Base-by-base conservation (phyloP, 1,284 basidiomycete genomes). In the Athelia sp. region DNA sequence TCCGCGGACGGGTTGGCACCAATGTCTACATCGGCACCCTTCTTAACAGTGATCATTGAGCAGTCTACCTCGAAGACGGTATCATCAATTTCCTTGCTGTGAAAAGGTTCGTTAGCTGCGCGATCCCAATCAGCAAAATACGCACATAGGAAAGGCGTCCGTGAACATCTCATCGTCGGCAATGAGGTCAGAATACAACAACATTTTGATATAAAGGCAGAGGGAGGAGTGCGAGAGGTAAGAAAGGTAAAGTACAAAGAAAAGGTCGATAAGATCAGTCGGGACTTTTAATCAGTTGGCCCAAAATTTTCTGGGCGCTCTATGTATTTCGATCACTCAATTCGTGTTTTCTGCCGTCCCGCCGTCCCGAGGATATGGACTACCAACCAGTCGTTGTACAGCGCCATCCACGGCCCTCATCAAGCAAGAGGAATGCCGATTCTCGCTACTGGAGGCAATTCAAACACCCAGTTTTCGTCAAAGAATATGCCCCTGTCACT, bases 61-160 rank as follows among this genome's bases (percentile, higher is more conserved):
- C 92, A 95, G 68, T 99, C 83, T 48, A 98, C 92, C 74, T 99
- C 96, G 68, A 78, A 95, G 55, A 88, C 91, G 60, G 94, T 80
- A 65, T 85, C 85, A 58, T 94, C 92, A 60, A 97, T 66, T 93
- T 94, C 36, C 36, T 40, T n/a, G 63, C 92, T 95, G 67, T 36
- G 49, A 51, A 50, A n/a, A 47, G 18, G 34, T 40, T 40, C 8
- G 15, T 21, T n/a, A 40, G n/a, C 6, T 9, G 36, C n/a, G 15
- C 36, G 19, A 40, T 6, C 36, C 15, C 9, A 40, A 40, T 22
- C 10, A 26, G 43, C 4, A 18, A 22, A 46, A 46, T 11, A 71
- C 83, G 60, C 61, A 93, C 90, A 89, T 47, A 43, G 86, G 83
- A 78, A 88, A 98, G 58, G 94, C 93, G 76, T 96, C 93, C 43